Base-by-base conservation (phyloP, 805 yeast genomes). In the Metschnikowia noctiluminum region DNA sequence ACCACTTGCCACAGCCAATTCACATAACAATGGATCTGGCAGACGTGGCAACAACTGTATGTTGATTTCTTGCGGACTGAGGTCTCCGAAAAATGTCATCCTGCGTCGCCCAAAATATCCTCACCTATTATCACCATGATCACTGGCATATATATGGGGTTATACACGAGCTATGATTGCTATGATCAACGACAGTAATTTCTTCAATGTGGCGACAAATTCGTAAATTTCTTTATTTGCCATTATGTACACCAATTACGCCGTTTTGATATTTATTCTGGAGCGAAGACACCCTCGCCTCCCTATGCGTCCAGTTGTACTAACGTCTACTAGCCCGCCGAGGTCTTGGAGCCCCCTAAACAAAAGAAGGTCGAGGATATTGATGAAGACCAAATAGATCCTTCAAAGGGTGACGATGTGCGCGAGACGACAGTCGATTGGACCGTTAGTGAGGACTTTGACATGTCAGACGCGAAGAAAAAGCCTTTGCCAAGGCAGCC, bases 401-500 rank as follows among this genome's bases (percentile, higher is more conserved):
- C 21, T 12, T 28, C 40, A 35, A 36, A 47, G n/a, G 47, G 36
- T n/a, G 35, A 38, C 30, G 52, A 45, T 26, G 50, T 47, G 21
- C 42, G 43, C 2, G 53, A 51, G 38, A 43, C 52, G 35, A 52
- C 56, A 6, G 31, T 47, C 11, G 65, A 62, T 36, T 58, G 59
- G 57, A 60, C 59, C 9, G 69, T 73, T 12, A 69, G 74, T 50
- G 75, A 70, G 42, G 73, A 73, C 49, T 66, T 60, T 39, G 77
- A 72, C 50, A 53, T 63, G 41, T 47, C 65, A 3, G 59, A 61
- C 35, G 65, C 64, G 40, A 64, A 58, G 32, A 57, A 65, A 7
- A 69, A 70, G 50, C 76, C 77, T 5, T 64, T 66, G 1, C 70
- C 76, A n/a, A 63, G 89, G 63, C 64, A 69, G 35, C 66, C 85